A percentile compares a stretch with the other conserved stretches of the same genome.
phyloP scores from a whole-genome alignment of 2,329 filamentous ascomycete species.

The Botrytis deweyae region DNA sequence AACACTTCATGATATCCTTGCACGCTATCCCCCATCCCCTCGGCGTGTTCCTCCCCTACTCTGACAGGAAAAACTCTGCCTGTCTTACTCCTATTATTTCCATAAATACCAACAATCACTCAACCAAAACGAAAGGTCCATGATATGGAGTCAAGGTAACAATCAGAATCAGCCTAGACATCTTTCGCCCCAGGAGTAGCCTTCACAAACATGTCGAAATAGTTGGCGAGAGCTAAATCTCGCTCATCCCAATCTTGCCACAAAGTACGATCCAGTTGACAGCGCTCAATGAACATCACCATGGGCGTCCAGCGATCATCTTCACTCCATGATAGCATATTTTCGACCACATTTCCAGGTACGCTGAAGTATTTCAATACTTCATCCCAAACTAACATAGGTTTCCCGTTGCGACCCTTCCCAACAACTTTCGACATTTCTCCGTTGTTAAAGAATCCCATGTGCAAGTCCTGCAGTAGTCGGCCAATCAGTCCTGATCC shows the following conservation, averaged over 20 bases:
- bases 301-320: not conserved
- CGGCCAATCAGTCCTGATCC: not conserved
- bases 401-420: not conserved
- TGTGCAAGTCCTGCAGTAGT: not conserved
- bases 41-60: too few relatives aligned
- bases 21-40: too few relatives aligned
- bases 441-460: not conserved
- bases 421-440: not conserved
- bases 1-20: too few relatives aligned
- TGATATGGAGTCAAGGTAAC: too few relatives aligned
- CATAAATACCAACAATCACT: not conserved
- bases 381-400: slow-evolving; percentile 8
- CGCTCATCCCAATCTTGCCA: not conserved
- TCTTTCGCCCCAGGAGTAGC: not conserved
- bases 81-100: not conserved
- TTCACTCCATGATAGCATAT: not conserved
- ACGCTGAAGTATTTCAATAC: not conserved
- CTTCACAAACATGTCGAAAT: slow-evolving; percentile 1
- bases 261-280: not conserved
- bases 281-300: slow-evolving; percentile 10
- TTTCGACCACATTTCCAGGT: not conserved
- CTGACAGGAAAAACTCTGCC: too few relatives aligned
- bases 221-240: not conserved
- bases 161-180: too few relatives aligned
- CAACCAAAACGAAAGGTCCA: too few relatives aligned